These are phyloP conservation scores for Trichoderma sp. DNA, from an alignment of 2,329 filamentous ascomycete species.

Conservation along the genomic window DNA sequence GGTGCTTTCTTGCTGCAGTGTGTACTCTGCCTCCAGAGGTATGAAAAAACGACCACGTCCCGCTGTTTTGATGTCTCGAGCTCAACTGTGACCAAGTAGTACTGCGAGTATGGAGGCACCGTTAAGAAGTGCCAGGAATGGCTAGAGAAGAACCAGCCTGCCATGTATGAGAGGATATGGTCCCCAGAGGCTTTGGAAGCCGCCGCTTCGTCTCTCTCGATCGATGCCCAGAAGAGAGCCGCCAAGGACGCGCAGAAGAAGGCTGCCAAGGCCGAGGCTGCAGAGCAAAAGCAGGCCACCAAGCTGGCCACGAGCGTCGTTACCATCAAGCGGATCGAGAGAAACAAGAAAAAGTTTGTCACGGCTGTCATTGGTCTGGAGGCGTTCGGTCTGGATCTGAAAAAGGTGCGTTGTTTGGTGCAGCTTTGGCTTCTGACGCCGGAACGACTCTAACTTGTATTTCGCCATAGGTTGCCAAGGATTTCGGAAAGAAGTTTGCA, in stretches of 20 bases:
- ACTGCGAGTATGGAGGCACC: slow-evolving; percentile 97
- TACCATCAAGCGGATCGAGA: slow-evolving; percentile 93
- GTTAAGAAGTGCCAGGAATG: slow-evolving; percentile 97
- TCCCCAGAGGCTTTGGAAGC: slow-evolving; percentile 84
- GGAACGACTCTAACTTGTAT: neutral
- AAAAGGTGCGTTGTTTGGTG: slow-evolving; percentile 58
- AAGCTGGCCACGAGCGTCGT: slow-evolving; percentile 80
- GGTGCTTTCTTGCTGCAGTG: slow-evolving; percentile 41
- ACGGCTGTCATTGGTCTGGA: slow-evolving; percentile 91
- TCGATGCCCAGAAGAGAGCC: slow-evolving; percentile 90
- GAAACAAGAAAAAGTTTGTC: slow-evolving; percentile 96
- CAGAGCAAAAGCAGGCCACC: slow-evolving; percentile 78
- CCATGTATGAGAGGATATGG: slow-evolving; percentile 77
- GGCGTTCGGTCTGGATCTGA: slow-evolving; percentile 85
- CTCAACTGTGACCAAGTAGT: slow-evolving; percentile 56
- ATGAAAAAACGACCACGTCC: slow-evolving; percentile 27
- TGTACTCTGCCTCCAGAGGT: slow-evolving; percentile 67
- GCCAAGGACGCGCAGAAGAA: slow-evolving; percentile 97
- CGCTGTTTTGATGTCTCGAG: neutral
- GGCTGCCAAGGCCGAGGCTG: slow-evolving; percentile 86
- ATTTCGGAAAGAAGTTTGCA: slow-evolving; percentile 97
- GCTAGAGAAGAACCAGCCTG: slow-evolving; percentile 72
- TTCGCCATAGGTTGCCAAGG: slow-evolving; percentile 70
- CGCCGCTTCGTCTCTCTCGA: slow-evolving; percentile 78
- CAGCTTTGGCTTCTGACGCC: neutral